Evolutionary conservation across 139 green algal species (phyloP).

Genomic region (Chlorella vulgaris): DNA sequence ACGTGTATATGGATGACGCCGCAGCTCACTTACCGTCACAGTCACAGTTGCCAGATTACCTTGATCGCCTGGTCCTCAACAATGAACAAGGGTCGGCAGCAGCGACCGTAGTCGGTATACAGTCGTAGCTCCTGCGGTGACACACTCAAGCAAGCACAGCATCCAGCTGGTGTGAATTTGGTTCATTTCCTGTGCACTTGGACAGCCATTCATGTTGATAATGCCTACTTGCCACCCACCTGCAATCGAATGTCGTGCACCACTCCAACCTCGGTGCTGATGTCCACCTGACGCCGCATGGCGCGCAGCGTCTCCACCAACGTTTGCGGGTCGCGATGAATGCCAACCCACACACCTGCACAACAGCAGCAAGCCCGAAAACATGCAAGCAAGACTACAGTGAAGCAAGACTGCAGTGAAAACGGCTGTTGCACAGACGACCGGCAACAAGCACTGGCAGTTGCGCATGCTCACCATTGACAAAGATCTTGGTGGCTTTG

Average conservation of each 20-base stretch:
- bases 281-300: slow-evolving; percentile 75
- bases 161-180: no score
- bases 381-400: no score
- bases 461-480: slow-evolving; percentile 69
- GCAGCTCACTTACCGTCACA: no score
- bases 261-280: slow-evolving; percentile 81
- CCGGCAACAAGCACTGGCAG: background rate
- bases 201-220: no score
- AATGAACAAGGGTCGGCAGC: slow-evolving; percentile 92
- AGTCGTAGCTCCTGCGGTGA: slow-evolving; percentile 83
- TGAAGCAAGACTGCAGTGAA: background rate
- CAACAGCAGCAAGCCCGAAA: background rate
- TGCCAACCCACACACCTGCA: slow-evolving; percentile 83
- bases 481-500: slow-evolving; percentile 80
- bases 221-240: slow-evolving; percentile 22
- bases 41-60: background rate
- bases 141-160: no score
- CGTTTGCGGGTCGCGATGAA: slow-evolving; percentile 74
- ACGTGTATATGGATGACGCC: no score
- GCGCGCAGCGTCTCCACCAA: slow-evolving; percentile 80
- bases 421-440: background rate
- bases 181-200: no score
- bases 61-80: slow-evolving; percentile 77
- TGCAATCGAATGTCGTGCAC: slow-evolving; percentile 87
- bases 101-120: slow-evolving; percentile 87